Base-by-base conservation (phyloP, 768 basidiomycete species). In the Baorangia bicolor region DNA sequence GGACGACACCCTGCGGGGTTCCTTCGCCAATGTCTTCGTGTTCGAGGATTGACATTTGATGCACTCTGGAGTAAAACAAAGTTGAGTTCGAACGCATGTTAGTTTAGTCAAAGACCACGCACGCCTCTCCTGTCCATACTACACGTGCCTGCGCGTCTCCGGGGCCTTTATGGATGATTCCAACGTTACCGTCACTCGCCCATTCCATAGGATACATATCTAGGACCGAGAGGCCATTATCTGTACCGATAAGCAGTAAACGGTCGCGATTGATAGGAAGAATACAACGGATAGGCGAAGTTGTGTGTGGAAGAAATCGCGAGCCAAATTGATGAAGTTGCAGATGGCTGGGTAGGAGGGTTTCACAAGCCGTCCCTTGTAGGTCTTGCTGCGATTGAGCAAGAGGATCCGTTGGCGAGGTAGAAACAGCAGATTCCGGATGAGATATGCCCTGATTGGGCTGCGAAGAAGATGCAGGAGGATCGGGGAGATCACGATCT, bases 91-190 rank as follows among this genome's bases (percentile, higher is more conserved):
- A 33, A 31, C 5, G 27, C 18, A 25, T 28, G 21, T 35, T 27
- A 23, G 27, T 43, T 45, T 23, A 25, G 42, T 45, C 5, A 1
- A 51, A 38, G 50, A 43, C 38, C 39, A 69, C 81, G 62, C 60
- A 90, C 90, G 83, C 81, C 73, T 93, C 91, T 50, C 92, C 92
- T 27, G 75, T 74, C 90, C 90, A 94, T 20, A 94, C 80, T 27
- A 77, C 73, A 55, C 81, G 77, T 34, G 81, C 79, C 55, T 83
- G 78, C 0, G 92, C 90, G 58, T 92, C 90, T 39, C 81, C 80
- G 5, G 91, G 90, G 5, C 85, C 86, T 60, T 83, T 85, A 41
- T 73, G 70, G 27, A 71, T 40, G 9, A 78, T 63, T 18, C 73
- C 70, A 14, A 78, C 68, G 3, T 70, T 73, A 2, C 81, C 82